Conservation (phyloP, 805 yeast genomes). For the Ogataea zsoltii region DNA sequence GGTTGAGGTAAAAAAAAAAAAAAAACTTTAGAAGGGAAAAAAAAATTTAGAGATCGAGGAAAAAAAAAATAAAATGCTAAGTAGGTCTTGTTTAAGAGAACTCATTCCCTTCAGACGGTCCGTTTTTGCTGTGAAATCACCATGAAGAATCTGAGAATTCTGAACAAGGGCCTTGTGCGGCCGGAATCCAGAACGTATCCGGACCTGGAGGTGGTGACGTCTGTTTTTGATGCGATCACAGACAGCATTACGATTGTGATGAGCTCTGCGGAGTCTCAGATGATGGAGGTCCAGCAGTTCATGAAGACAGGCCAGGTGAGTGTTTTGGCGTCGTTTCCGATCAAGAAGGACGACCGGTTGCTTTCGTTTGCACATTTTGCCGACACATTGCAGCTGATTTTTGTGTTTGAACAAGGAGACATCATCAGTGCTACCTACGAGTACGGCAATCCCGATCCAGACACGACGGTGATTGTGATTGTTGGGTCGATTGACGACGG, state of each 20-base stretch:
- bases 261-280: constrained; percentile 51
- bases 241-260: constrained; percentile 72
- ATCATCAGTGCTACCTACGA: constrained; percentile 68
- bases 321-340: constrained; percentile 62
- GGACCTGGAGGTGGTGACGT: constrained; percentile 53
- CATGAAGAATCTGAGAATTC: constrained; percentile 36
- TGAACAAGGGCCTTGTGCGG: constrained; percentile 54
- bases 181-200: constrained; percentile 63
- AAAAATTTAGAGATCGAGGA: constrained; percentile 1
- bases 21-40: constrained; percentile 3
- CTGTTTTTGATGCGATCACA: constrained; percentile 70
- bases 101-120: background rate
- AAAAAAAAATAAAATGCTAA: too few relatives aligned
- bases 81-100: too few relatives aligned
- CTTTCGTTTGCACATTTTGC: constrained; percentile 66
- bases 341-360: constrained; percentile 42
- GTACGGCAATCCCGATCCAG: constrained; percentile 42
- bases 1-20: constrained; percentile 8
- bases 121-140: background rate
- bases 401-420: constrained; percentile 76
- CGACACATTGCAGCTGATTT: constrained; percentile 64
- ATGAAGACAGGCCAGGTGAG: constrained; percentile 60
- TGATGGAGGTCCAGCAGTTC: constrained; percentile 76
- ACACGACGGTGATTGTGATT: constrained; percentile 63
- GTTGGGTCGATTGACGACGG: constrained; percentile 85